phyloP scores from a whole-genome alignment of 768 basidiomycete genomes.

The Serendipita vermifera region DNA sequence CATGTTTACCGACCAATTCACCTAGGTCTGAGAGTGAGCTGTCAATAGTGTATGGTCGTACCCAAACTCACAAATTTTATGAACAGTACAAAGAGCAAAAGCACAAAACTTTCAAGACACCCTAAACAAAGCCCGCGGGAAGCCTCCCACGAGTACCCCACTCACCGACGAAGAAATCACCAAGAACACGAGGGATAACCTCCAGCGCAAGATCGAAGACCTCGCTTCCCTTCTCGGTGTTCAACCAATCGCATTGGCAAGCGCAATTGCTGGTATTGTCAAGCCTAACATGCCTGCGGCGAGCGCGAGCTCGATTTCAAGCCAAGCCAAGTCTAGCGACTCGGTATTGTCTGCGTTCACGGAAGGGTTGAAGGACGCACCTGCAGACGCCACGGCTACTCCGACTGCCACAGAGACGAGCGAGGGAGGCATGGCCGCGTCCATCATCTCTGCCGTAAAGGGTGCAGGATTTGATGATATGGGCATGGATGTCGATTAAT shows the following conservation, averaged over 20 bases:
- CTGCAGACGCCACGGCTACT: not conserved
- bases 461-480: slow-evolving; percentile 1
- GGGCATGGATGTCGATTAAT: not conserved
- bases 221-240: not conserved
- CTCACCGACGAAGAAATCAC: too few relatives aligned
- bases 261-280: not conserved
- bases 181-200: too few relatives aligned
- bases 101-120: not conserved
- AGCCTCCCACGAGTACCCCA: not conserved
- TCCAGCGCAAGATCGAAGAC: not conserved
- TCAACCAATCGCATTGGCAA: not conserved
- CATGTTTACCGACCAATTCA: not conserved
- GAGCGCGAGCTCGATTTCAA: not conserved
- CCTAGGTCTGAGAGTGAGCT: not conserved
- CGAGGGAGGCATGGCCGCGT: not conserved
- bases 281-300: not conserved
- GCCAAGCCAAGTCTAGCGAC: not conserved
- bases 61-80: not conserved
- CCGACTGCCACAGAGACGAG: not conserved
- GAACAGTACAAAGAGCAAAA: not conserved
- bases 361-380: not conserved
- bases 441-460: not conserved
- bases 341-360: not conserved
- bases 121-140: not conserved
- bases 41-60: not conserved